phyloP scores from a whole-genome alignment of 352 stramenopile species.

The Elongisporangium anandrum region DNA sequence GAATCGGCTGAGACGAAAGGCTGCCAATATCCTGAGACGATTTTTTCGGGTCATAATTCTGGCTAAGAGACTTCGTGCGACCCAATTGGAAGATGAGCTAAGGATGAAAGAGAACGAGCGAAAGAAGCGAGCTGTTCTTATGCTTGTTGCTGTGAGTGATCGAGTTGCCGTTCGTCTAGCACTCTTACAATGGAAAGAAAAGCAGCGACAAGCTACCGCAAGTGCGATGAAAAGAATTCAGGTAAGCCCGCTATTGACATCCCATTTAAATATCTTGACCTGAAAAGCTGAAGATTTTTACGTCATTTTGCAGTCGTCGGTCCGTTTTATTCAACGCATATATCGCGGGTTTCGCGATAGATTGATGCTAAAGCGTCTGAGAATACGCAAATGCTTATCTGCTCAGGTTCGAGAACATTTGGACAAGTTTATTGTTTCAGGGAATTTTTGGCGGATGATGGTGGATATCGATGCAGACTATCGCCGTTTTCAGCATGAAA shows the following conservation, averaged over 20 bases:
- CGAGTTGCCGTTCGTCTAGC: constrained; percentile 14
- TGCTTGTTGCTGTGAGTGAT: constrained; percentile 3
- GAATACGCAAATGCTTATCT: constrained; percentile 29
- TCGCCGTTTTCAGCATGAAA: constrained; percentile 37
- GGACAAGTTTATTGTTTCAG: constrained; percentile 38
- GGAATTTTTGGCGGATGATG: constrained; percentile 59
- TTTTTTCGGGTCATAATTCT: constrained; percentile 26
- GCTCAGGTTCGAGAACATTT: constrained; percentile 36
- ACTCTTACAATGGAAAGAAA: constrained; percentile 28
- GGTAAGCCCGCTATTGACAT: constrained; percentile 2
- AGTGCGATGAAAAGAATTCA: constrained; percentile 14
- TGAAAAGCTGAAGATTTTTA: not conserved
- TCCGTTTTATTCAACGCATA: constrained; percentile 39
- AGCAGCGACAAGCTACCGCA: constrained; percentile 14
- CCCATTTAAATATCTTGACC: not conserved
- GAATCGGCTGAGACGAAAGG: constrained; percentile 13
- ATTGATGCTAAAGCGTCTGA: constrained; percentile 33
- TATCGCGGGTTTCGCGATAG: constrained; percentile 48
- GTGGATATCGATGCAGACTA: constrained; percentile 60
- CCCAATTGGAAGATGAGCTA: constrained; percentile 4
- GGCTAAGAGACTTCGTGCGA: not conserved
- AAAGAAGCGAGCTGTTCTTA: constrained; percentile 4
- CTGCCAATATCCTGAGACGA: constrained; percentile 15
- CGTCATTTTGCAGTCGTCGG: constrained; percentile 9
- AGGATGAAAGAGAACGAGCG: constrained; percentile 1